Evolutionary conservation across 352 stramenopile genomes (phyloP).

Genomic region (Phytophthora megakarya): DNA sequence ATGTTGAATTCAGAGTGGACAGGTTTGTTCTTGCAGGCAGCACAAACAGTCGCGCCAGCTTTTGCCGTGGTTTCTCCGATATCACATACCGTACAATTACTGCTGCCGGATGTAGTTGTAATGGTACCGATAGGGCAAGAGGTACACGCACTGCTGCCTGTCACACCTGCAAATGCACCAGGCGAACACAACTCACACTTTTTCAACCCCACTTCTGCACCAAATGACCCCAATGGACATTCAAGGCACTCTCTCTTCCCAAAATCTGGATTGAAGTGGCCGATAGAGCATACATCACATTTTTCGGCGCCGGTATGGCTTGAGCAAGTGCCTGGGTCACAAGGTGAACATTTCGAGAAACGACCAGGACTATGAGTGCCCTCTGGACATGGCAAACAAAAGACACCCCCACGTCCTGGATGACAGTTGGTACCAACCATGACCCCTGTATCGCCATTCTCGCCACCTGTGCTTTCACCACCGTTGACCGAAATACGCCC

Average conservation of each 20-base stretch:
- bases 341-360: slow-evolving; percentile 68
- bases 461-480: slow-evolving; percentile 57
- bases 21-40: slow-evolving; percentile 62
- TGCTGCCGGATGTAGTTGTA: slow-evolving; percentile 46
- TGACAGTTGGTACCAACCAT: slow-evolving; percentile 61
- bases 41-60: slow-evolving; percentile 54
- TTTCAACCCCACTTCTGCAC: slow-evolving; percentile 47
- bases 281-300: slow-evolving; percentile 57
- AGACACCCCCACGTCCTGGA: slow-evolving; percentile 63
- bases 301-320: slow-evolving; percentile 44
- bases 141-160: slow-evolving; percentile 52
- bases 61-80: slow-evolving; percentile 73
- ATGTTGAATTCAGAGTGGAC: slow-evolving; percentile 79
- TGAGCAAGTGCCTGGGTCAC: slow-evolving; percentile 69
- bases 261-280: slow-evolving; percentile 75
- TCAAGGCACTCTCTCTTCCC: slow-evolving; percentile 61
- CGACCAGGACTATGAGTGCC: slow-evolving; percentile 66
- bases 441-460: slow-evolving; percentile 61
- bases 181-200: slow-evolving; percentile 62
- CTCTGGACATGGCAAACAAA: slow-evolving; percentile 68
- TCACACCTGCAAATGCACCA: slow-evolving; percentile 52
- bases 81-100: slow-evolving; percentile 73
- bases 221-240: slow-evolving; percentile 68
- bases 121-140: slow-evolving; percentile 70
- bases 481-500: slow-evolving; percentile 50